phyloP scores from a whole-genome alignment of 768 basidiomycete species.

The Daedalea quercina region DNA sequence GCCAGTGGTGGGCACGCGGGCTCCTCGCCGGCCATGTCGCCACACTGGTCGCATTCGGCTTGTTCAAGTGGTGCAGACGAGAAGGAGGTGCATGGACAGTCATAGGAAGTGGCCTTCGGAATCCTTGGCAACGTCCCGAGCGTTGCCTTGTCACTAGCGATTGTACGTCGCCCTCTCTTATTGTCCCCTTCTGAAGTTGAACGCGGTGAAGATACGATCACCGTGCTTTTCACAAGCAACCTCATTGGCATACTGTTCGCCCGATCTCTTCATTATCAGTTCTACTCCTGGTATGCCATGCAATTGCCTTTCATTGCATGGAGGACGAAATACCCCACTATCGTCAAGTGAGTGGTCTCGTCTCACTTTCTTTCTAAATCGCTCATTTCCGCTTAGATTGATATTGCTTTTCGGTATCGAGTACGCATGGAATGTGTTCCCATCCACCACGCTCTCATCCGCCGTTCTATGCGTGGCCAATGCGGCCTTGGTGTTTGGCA shows the following conservation, averaged over 20 bases:
- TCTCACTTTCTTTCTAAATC: constrained; percentile 3
- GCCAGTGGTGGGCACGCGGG: constrained; percentile 46
- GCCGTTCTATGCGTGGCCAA: constrained; percentile 46
- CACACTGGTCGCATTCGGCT: constrained; percentile 57
- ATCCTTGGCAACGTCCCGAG: constrained; percentile 45
- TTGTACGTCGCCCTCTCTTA: constrained; percentile 39
- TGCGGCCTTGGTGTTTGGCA: constrained; percentile 42
- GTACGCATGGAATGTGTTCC: constrained; percentile 85
- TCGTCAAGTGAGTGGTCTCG: constrained; percentile 48
- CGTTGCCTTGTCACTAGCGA: constrained; percentile 45
- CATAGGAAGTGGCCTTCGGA: constrained; percentile 44
- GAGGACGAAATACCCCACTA: constrained; percentile 58
- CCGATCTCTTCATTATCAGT: constrained; percentile 95
- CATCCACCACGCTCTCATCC: constrained; percentile 69
- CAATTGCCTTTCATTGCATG: constrained; percentile 82
- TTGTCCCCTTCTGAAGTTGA: constrained; percentile 11
- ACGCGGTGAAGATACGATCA: constrained; percentile 32
- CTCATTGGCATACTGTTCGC: constrained; percentile 89
- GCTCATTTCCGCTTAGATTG: constrained; percentile 37
- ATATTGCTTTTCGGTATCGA: constrained; percentile 57
- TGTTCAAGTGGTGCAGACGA: constrained; percentile 66
- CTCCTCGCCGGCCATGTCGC: constrained; percentile 64
- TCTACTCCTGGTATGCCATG: constrained; percentile 96
- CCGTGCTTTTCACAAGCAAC: constrained; percentile 85
- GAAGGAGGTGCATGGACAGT: constrained; percentile 64